phyloP scores from a whole-genome alignment of 371 early-diverging fungal species.

The Circinella minor region DNA sequence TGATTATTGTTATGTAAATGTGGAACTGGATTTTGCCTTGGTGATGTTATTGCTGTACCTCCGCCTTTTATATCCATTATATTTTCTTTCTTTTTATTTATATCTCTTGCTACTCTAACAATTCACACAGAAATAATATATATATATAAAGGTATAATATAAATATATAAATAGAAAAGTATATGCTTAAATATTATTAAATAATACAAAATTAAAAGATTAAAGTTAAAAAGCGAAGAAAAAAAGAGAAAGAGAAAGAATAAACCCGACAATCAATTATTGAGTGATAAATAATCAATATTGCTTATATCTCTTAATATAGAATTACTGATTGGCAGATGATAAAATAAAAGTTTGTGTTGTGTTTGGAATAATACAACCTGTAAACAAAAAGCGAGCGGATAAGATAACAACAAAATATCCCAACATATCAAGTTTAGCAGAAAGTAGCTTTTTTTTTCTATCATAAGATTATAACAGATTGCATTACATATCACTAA shows the following conservation, averaged over 20 bases:
- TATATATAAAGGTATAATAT: not conserved
- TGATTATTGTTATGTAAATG: not conserved
- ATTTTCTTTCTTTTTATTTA: too few species aligned
- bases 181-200: not conserved
- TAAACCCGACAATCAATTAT: not conserved
- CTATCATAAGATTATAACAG: not conserved
- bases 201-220: not conserved
- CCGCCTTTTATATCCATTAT: not conserved
- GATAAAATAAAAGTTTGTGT: slow-evolving; percentile 2
- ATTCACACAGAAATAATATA: too few species aligned
- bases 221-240: not conserved
- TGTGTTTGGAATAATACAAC: not conserved
- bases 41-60: not conserved
- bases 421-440: not conserved
- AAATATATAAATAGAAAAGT: not conserved
- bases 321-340: slow-evolving; percentile 8
- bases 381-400: slow-evolving; percentile 5
- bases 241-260: not conserved
- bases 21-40: not conserved
- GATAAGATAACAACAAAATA: slow-evolving; percentile 7
- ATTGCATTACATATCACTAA: not conserved
- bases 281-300: not conserved
- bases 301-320: not conserved
- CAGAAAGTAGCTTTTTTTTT: not conserved
- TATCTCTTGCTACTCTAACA: too few species aligned